phyloP scores from a whole-genome alignment of 2,329 filamentous ascomycete species.

The Pseudogymnoascus sp. region DNA sequence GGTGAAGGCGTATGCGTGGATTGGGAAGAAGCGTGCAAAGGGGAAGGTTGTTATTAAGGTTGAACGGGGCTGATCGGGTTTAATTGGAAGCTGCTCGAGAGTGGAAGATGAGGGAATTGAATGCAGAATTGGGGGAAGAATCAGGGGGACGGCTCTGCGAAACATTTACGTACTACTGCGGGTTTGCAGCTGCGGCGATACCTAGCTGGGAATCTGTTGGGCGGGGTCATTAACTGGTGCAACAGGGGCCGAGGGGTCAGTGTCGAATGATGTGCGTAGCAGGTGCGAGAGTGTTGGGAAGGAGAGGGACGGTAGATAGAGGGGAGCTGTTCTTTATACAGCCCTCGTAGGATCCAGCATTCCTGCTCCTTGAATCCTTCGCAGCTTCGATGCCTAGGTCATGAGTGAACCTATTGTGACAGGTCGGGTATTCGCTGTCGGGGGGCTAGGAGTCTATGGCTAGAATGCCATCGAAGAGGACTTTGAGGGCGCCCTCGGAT shows the following conservation, averaged over 20 bases:
- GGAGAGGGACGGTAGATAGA: background rate
- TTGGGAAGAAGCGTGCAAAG: slow-evolving; percentile 28
- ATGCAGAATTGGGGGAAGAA: background rate
- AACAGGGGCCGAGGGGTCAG: background rate
- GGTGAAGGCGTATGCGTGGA: slow-evolving; percentile 29
- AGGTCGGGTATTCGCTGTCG: too few relatives aligned
- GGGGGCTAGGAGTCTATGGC: slow-evolving; percentile 71
- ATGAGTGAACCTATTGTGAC: too few relatives aligned
- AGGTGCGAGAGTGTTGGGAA: background rate
- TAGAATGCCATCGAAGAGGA: slow-evolving; percentile 76
- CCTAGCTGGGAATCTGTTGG: background rate
- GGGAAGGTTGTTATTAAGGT: slow-evolving; percentile 30
- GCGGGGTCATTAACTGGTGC: background rate
- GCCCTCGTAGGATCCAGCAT: background rate
- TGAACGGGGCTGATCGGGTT: background rate
- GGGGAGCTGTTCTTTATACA: background rate
- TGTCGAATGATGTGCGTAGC: background rate
- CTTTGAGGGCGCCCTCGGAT: slow-evolving; percentile 71
- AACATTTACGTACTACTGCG: background rate
- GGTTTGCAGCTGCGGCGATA: background rate
- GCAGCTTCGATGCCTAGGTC: too few relatives aligned
- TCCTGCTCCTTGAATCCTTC: background rate
- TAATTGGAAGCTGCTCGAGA: background rate
- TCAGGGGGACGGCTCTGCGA: background rate
- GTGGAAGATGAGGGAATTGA: background rate